These are phyloP conservation scores for Coniochaeta sp. DNA, from an alignment of 2,329 filamentous ascomycete species.

Conservation along the genomic window DNA sequence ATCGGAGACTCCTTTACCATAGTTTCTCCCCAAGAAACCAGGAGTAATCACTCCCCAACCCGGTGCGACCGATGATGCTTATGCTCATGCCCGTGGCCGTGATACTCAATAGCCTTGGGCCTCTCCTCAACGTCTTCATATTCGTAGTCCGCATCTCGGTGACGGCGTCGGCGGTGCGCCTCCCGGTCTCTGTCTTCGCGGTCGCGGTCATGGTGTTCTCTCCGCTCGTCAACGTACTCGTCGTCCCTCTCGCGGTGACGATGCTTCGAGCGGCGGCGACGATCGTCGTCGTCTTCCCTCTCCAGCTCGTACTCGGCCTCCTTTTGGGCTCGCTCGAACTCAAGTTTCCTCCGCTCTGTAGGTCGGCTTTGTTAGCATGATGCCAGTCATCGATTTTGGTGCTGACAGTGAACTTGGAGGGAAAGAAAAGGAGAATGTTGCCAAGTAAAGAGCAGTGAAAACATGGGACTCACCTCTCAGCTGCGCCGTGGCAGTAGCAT, in stretches of 20 bases:
- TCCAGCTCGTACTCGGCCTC: slow-evolving; percentile 19
- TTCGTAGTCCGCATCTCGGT: slow-evolving; percentile 16
- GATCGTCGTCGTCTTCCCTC: slow-evolving; percentile 23
- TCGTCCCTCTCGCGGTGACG: slow-evolving; percentile 19
- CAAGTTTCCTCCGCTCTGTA: slow-evolving; percentile 31
- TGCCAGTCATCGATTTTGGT: background rate
- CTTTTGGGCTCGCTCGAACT: slow-evolving; percentile 25
- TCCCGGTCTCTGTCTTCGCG: slow-evolving; percentile 18
- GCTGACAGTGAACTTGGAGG: background rate
- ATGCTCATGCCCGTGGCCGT: slow-evolving; percentile 11
- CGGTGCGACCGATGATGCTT: slow-evolving; percentile 23
- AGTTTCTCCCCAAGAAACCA: background rate
- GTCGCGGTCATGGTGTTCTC: slow-evolving; percentile 20
- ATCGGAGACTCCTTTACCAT: background rate
- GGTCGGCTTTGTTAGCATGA: slow-evolving; percentile 13
- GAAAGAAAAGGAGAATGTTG: background rate
- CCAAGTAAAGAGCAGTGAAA: slow-evolving; percentile 5
- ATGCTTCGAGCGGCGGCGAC: slow-evolving; percentile 23
- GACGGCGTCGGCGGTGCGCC: slow-evolving; percentile 16
- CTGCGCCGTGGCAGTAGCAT: slow-evolving; percentile 73
- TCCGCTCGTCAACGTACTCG: slow-evolving; percentile 17
- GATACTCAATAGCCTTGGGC: slow-evolving; percentile 16
- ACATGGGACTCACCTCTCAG: slow-evolving; percentile 60
- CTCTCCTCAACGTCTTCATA: slow-evolving; percentile 16
- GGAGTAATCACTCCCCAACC: slow-evolving; percentile 12